These are phyloP conservation scores for Chlorella sp. DNA, from an alignment of 139 green algal genomes.

Conservation along the genomic window DNA sequence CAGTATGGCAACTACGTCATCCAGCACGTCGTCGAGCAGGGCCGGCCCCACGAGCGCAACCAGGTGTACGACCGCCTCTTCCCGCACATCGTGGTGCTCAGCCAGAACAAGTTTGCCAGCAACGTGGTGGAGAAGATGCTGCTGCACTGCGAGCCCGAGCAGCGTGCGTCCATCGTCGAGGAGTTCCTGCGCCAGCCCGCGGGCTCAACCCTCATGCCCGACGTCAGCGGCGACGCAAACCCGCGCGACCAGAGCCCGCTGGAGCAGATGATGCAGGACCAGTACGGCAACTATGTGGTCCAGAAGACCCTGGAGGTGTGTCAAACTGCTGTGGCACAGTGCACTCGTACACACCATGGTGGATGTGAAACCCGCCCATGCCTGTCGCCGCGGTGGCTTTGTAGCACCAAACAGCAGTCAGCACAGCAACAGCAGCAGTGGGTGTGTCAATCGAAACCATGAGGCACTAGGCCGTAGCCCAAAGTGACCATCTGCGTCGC, in stretches of 20 bases:
- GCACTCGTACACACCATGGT: too few relatives aligned
- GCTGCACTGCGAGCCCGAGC: slow-evolving; percentile 42
- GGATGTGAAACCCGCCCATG: too few relatives aligned
- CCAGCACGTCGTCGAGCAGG: slow-evolving; percentile 71
- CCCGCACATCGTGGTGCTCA: slow-evolving; percentile 55
- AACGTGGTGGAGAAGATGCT: slow-evolving; percentile 94
- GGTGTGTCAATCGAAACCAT: too few relatives aligned
- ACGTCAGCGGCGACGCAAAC: background rate
- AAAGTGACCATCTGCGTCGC: too few relatives aligned
- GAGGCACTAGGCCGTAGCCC: too few relatives aligned
- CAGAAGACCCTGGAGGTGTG: too few relatives aligned
- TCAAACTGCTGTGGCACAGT: too few relatives aligned
- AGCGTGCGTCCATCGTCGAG: slow-evolving; percentile 62
- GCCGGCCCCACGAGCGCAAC: slow-evolving; percentile 19
- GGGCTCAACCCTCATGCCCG: too few relatives aligned
- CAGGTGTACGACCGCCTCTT: slow-evolving; percentile 49
- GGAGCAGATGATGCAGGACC: slow-evolving; percentile 80
- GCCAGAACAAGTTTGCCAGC: slow-evolving; percentile 89
- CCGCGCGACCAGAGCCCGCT: slow-evolving; percentile 35
- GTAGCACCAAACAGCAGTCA: too few relatives aligned
- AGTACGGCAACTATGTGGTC: slow-evolving; percentile 90
- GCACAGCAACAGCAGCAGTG: too few relatives aligned
- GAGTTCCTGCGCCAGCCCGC: too few relatives aligned
- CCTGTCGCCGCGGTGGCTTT: too few relatives aligned
- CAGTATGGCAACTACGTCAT: slow-evolving; percentile 96